Percentiles rank a stretch among this genome's conserved stretches.
phyloP scores from a whole-genome alignment of 129 eudicot genomes.

The Ambrosia trifida region DNA sequence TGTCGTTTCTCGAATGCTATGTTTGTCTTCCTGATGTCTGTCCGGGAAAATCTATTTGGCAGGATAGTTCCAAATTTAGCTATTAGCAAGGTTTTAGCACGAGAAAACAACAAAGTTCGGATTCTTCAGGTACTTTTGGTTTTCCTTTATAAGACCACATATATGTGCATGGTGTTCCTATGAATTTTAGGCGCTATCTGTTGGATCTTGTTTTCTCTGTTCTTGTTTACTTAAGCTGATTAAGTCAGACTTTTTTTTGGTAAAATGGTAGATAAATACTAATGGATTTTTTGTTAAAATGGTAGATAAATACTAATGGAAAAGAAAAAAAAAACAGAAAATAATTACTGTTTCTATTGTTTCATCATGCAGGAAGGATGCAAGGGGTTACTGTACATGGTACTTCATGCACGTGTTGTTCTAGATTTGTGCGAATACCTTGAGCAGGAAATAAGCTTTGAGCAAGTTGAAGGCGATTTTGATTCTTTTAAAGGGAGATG shows the following conservation, averaged over 20 bases:
- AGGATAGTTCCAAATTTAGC: conserved; percentile 98
- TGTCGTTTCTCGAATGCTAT: conserved; percentile 2
- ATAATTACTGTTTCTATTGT: conserved; percentile 1
- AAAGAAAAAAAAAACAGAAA: neutral
- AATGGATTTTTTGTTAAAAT: no score
- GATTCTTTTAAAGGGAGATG: conserved; percentile 84
- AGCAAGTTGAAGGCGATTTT: conserved; percentile 97
- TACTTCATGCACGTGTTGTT: conserved; percentile 94
- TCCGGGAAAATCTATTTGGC: conserved; percentile 35
- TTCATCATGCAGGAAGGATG: conserved; percentile 85
- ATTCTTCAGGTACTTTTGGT: conserved; percentile 76
- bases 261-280: conserved; percentile 7
- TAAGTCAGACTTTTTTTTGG: neutral
- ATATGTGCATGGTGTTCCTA: neutral
- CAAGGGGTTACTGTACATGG: conserved; percentile 93
- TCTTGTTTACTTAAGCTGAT: conserved; percentile 1
- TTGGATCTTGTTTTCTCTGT: conserved; percentile 2
- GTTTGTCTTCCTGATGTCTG: conserved; percentile 28
- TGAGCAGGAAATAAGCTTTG: conserved; percentile 87
- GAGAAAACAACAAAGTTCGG: conserved; percentile 95
- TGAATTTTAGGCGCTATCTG: neutral
- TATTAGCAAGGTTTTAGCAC: conserved; percentile 81
- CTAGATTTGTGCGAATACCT: conserved; percentile 83
- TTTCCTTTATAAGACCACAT: conserved; percentile 20
- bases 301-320: no score